Conservation (phyloP, 2,329 filamentous ascomycete species). For the Mycogone perniciosa region DNA sequence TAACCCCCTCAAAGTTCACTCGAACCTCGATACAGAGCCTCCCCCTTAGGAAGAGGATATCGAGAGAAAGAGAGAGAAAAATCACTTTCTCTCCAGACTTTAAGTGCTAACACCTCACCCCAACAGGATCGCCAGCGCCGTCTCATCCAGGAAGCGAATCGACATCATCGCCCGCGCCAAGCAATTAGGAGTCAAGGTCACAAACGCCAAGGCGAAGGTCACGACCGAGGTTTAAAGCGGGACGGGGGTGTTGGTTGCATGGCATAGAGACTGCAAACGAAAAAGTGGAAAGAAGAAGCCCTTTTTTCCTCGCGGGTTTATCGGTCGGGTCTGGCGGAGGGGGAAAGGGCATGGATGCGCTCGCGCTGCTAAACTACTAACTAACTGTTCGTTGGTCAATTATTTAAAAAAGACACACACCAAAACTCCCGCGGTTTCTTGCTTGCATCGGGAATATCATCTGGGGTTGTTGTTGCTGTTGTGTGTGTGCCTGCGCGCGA, state of each 20-base stretch:
- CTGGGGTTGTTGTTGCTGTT: neutral
- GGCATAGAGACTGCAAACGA: neutral
- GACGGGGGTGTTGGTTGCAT: neutral
- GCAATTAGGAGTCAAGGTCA: conserved; percentile 99
- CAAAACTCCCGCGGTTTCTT: no score
- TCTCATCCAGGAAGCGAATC: conserved; percentile 97
- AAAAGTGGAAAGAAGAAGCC: neutral
- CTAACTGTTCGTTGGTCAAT: no score
- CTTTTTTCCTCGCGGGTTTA: conserved; percentile 1
- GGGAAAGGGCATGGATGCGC: no score
- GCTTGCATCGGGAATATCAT: no score
- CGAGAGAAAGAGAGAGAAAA: neutral
- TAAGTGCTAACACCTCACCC: conserved; percentile 13
- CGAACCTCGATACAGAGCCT: neutral
- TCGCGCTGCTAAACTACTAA: no score
- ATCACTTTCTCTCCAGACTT: neutral
- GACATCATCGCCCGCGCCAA: conserved; percentile 97
- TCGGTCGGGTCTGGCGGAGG: no score
- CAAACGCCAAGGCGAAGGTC: conserved; percentile 98
- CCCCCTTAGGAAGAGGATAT: neutral
- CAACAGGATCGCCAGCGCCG: conserved; percentile 86
- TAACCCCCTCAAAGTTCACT: conserved; percentile 19
- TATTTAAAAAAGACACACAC: no score
- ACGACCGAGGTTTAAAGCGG: conserved; percentile 75
- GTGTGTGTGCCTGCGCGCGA: conserved; percentile 6